These are phyloP conservation scores for Whalleya microplaca DNA, from an alignment of 2,329 filamentous ascomycete species.

Conservation along the genomic window DNA sequence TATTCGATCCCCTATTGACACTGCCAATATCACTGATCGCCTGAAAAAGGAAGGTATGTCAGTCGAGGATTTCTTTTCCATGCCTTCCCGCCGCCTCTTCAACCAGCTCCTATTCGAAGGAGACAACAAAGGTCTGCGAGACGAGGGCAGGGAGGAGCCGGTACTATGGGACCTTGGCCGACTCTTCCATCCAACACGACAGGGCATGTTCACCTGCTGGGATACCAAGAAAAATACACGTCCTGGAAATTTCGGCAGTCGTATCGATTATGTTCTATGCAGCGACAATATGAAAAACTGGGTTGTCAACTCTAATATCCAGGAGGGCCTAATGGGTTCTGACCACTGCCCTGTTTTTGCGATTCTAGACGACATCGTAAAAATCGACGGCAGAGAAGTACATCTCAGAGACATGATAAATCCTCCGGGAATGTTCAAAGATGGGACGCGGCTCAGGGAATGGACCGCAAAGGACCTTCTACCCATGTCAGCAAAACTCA, in stretches of 20 bases:
- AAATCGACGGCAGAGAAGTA: conserved; percentile 50
- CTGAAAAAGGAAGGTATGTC: conserved; percentile 72
- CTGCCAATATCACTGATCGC: conserved; percentile 71
- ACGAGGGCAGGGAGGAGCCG: conserved; percentile 69
- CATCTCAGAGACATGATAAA: conserved; percentile 78
- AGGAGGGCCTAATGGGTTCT: conserved; percentile 91
- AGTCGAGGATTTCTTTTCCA: conserved; percentile 72
- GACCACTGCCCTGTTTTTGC: conserved; percentile 96
- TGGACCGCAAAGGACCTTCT: conserved; percentile 71
- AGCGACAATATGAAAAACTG: conserved; percentile 77
- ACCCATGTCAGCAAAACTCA: conserved; percentile 77
- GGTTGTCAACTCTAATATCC: conserved; percentile 82
- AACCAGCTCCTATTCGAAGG: conserved; percentile 84
- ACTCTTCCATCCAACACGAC: conserved; percentile 75
- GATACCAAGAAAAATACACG: conserved; percentile 93
- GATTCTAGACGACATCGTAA: conserved; percentile 67
- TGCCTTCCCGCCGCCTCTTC: conserved; percentile 75
- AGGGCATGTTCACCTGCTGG: conserved; percentile 97
- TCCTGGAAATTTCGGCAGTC: conserved; percentile 89
- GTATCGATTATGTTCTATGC: conserved; percentile 93
- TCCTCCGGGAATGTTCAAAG: conserved; percentile 69
- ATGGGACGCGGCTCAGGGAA: conserved; percentile 67
- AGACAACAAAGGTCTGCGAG: conserved; percentile 66
- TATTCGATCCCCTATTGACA: conserved; percentile 69
- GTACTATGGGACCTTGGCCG: conserved; percentile 85